Conservation (phyloP, 2,329 filamentous ascomycete species). For the Spiromastix sp. region DNA sequence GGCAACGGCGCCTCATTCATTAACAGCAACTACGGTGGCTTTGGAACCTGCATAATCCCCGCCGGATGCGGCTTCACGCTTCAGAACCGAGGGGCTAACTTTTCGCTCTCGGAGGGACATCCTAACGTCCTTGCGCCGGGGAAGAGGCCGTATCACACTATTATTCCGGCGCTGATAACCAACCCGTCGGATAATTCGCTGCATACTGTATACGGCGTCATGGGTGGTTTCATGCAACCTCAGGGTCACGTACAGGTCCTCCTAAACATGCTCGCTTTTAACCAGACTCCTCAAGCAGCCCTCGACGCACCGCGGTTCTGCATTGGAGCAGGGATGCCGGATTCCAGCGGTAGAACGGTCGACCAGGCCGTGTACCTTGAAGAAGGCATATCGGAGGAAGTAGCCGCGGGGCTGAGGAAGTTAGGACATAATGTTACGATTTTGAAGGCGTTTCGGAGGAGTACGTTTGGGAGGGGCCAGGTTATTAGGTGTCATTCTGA, state of each 20-base stretch:
- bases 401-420: constrained; percentile 54
- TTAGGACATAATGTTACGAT: constrained; percentile 67
- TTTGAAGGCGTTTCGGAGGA: constrained; percentile 53
- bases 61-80: constrained; percentile 81
- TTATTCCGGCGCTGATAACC: constrained; percentile 87
- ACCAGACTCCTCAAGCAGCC: constrained; percentile 72
- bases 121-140: constrained; percentile 70
- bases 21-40: constrained; percentile 82
- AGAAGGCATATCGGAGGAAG: constrained; percentile 63
- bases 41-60: constrained; percentile 81
- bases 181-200: constrained; percentile 62
- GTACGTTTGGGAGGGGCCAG: constrained; percentile 76
- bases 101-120: constrained; percentile 58
- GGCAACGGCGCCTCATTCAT: constrained; percentile 95
- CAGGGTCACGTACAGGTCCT: constrained; percentile 93
- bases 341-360: constrained; percentile 42
- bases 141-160: constrained; percentile 94
- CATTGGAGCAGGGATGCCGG: constrained; percentile 63
- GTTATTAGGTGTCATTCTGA: constrained; percentile 71
- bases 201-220: constrained; percentile 85
- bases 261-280: constrained; percentile 77
- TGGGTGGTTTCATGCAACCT: constrained; percentile 98
- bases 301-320: constrained; percentile 88
- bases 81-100: constrained; percentile 87
- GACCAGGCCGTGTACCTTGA: constrained; percentile 66